These are phyloP conservation scores for Hibiscus trionum DNA, from an alignment of 345 rosid genomes.

Conservation along the genomic window DNA sequence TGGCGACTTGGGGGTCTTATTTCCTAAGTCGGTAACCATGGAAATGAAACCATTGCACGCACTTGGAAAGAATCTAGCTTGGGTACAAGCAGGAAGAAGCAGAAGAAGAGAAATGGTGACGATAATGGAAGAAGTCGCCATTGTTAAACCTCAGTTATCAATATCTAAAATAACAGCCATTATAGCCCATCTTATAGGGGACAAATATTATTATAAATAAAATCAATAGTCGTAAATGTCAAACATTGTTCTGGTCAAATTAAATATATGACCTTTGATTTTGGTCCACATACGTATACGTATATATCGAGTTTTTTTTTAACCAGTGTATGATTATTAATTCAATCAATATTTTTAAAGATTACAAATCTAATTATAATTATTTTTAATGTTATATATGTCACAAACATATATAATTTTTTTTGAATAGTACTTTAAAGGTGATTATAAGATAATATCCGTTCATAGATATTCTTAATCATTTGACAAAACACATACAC, in stretches of 20 bases:
- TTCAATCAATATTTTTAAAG: too few relatives aligned
- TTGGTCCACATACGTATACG: background rate
- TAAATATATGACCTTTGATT: background rate
- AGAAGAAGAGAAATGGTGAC: background rate
- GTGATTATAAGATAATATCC: too few relatives aligned
- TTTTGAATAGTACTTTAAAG: too few relatives aligned
- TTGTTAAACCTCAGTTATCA: background rate
- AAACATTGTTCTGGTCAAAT: background rate
- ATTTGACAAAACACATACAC: too few relatives aligned
- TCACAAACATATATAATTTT: too few relatives aligned
- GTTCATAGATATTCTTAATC: too few relatives aligned
- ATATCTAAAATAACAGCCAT: background rate
- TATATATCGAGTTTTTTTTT: too few relatives aligned
- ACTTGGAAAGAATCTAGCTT: background rate
- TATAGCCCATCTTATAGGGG: background rate
- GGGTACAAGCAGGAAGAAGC: background rate
- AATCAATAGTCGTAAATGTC: background rate
- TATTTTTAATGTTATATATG: too few relatives aligned
- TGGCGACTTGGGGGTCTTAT: too few relatives aligned
- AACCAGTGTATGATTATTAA: too few relatives aligned
- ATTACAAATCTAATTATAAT: too few relatives aligned
- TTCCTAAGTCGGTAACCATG: background rate
- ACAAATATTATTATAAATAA: background rate
- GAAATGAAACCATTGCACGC: background rate
- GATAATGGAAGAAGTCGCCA: background rate